phyloP scores from a whole-genome alignment of 2,329 filamentous ascomycete genomes.

The Esteya vermicola region DNA sequence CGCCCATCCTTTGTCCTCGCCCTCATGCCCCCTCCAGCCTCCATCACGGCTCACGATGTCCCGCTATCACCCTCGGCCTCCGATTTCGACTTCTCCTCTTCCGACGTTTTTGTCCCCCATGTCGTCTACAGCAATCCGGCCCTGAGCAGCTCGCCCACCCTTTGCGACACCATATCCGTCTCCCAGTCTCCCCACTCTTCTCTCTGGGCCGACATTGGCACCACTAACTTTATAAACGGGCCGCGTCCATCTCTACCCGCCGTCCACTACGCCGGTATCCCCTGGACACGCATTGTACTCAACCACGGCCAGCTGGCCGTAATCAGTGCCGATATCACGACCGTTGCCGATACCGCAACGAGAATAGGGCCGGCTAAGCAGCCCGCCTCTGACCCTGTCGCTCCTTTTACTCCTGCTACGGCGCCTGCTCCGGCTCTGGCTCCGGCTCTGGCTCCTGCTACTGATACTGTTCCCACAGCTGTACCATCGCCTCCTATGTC shows the following conservation, averaged over 20 bases:
- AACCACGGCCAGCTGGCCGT: constrained; percentile 5
- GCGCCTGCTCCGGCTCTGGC: too few species aligned
- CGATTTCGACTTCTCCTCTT: neutral
- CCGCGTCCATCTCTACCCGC: neutral
- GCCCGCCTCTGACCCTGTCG: too few species aligned
- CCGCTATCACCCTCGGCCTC: neutral
- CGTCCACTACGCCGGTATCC: constrained; percentile 3
- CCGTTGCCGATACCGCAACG: neutral
- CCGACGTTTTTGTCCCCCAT: neutral
- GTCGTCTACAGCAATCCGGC: constrained; percentile 16
- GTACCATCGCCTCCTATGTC: too few species aligned
- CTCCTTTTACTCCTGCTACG: too few species aligned
- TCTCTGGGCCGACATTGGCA: constrained; percentile 13
- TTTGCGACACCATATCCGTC: constrained; percentile 9
- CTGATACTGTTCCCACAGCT: too few species aligned
- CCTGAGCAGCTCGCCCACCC: constrained; percentile 9
- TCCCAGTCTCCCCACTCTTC: constrained; percentile 6
- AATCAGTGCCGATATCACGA: constrained; percentile 7
- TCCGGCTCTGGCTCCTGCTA: too few species aligned
- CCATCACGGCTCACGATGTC: neutral
- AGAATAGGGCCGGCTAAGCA: neutral
- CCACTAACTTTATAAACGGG: neutral
- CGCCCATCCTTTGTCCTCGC: constrained; percentile 21
- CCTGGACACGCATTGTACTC: constrained; percentile 10
- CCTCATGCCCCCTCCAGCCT: neutral